phyloP scores from a whole-genome alignment of 2,329 filamentous ascomycete genomes.

The Fusarium multiceps region DNA sequence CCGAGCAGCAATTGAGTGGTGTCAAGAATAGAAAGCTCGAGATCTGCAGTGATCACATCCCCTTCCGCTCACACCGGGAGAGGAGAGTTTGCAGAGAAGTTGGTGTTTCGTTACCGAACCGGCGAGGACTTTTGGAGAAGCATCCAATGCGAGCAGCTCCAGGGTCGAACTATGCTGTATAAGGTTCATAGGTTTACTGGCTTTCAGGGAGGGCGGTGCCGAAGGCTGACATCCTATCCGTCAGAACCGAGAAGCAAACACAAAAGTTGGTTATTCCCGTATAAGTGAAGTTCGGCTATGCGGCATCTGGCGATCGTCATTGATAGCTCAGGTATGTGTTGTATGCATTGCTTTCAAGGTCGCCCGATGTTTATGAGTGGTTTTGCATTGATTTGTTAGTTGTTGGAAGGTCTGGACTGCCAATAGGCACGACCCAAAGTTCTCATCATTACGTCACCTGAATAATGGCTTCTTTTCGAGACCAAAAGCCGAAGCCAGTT shows the following conservation, averaged over 20 bases:
- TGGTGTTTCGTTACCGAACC: constrained; percentile 8
- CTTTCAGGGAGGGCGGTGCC: background rate
- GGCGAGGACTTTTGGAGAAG: background rate
- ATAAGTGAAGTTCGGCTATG: constrained; percentile 6
- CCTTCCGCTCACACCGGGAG: background rate
- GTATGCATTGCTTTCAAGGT: background rate
- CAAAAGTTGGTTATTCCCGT: constrained; percentile 9
- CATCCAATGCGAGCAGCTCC: background rate
- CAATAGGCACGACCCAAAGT: background rate
- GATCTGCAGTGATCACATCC: constrained; percentile 3
- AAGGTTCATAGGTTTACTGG: background rate
- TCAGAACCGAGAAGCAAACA: constrained; percentile 17
- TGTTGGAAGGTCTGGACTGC: background rate
- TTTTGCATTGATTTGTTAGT: background rate
- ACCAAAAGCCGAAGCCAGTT: background rate
- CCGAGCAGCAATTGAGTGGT: too few relatives aligned
- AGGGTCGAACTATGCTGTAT: background rate
- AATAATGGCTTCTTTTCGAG: background rate
- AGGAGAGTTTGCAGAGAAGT: background rate
- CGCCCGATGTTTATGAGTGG: background rate
- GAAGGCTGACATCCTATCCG: constrained; percentile 25
- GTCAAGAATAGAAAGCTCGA: constrained; percentile 6
- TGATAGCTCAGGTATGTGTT: background rate
- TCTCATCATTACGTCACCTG: constrained; percentile 1
- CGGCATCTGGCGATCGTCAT: constrained; percentile 14